Conservation (phyloP, 768 basidiomycete genomes). For the Pleurotus djamor region DNA sequence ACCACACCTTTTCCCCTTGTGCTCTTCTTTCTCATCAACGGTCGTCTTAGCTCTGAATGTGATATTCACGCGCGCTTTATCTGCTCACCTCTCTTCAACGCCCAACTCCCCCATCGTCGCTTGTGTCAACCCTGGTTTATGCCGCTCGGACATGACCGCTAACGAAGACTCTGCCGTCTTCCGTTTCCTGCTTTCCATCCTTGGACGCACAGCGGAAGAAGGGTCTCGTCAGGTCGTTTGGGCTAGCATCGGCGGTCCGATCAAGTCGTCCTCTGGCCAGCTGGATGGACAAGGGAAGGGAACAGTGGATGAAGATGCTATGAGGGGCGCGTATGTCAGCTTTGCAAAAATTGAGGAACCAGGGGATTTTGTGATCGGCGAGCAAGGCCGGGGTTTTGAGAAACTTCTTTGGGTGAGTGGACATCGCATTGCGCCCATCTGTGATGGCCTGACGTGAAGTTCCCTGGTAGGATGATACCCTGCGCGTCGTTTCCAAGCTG, state of each 20-base stretch:
- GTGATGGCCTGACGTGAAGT: background rate
- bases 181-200: no score
- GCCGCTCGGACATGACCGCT: conserved; percentile 32
- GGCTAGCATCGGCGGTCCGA: conserved; percentile 23
- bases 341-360: conserved; percentile 22
- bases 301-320: conserved; percentile 14
- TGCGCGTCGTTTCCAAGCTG: conserved; percentile 15
- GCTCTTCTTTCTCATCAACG: no score
- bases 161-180: conserved; percentile 26
- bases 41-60: conserved; percentile 33
- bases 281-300: background rate
- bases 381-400: conserved; percentile 24
- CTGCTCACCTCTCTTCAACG: conserved; percentile 19
- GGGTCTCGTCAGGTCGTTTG: conserved; percentile 31
- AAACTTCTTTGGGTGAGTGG: conserved; percentile 31
- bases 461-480: conserved; percentile 12
- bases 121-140: conserved; percentile 38
- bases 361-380: conserved; percentile 29
- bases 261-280: background rate
- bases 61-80: conserved; percentile 35
- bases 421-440: no score
- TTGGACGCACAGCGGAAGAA: conserved; percentile 26
- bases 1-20: background rate
- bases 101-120: conserved; percentile 23
- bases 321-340: conserved; percentile 29